A percentile compares a stretch with the other conserved stretches of the same genome.
phyloP scores from a whole-genome alignment of 73 alveolate genomes.

The Paramecium tetraurelia region DNA sequence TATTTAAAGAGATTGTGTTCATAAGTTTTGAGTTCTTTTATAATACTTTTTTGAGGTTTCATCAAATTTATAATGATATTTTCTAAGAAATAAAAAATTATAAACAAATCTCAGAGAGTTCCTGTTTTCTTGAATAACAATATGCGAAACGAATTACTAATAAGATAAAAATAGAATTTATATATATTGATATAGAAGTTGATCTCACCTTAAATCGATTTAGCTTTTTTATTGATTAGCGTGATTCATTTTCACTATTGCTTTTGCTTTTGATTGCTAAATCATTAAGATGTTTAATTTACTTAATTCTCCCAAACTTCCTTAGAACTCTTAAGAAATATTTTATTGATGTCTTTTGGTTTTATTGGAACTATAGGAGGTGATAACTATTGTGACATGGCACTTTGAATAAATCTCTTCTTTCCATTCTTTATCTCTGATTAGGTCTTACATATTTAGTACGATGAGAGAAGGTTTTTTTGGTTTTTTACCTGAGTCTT shows the following conservation, averaged over 20 bases:
- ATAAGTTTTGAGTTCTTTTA: conserved; percentile 13
- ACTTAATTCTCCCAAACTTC: background rate
- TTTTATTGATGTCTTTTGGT: background rate
- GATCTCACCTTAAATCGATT: background rate
- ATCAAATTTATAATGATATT: background rate
- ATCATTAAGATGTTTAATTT: background rate
- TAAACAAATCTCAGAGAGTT: background rate
- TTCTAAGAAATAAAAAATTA: background rate
- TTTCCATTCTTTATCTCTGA: background rate
- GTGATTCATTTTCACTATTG: background rate
- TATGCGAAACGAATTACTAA: background rate
- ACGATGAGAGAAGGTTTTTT: background rate
- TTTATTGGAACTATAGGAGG: background rate
- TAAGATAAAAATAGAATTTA: background rate
- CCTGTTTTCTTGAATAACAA: background rate
- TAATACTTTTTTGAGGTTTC: conserved; percentile 1
- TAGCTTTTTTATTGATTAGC: background rate
- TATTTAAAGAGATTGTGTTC: background rate
- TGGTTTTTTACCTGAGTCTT: background rate
- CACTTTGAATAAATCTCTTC: background rate
- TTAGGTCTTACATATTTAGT: background rate
- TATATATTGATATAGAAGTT: background rate
- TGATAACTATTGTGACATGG: background rate
- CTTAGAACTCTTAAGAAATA: background rate
- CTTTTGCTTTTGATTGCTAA: background rate